Evolutionary conservation across 306 rosid species (phyloP).

Genomic region (Glycine latifolia): DNA sequence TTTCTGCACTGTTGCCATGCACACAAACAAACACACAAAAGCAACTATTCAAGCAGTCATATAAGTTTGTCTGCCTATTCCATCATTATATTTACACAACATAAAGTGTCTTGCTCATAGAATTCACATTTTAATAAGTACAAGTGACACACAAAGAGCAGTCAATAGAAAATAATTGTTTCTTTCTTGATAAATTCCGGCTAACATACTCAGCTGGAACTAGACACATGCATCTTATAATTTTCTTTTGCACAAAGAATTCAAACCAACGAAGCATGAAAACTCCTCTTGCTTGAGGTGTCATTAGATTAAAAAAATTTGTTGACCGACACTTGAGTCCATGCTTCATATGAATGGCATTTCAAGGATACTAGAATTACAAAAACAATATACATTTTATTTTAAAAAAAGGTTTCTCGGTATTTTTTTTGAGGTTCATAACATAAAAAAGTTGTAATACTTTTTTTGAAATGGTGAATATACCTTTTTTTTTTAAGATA

Average conservation of each 20-base stretch:
- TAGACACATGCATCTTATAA: background rate
- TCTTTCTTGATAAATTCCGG: constrained; percentile 2
- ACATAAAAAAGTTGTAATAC: background rate
- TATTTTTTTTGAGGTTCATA: background rate
- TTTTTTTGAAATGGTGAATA: background rate
- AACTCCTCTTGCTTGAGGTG: background rate
- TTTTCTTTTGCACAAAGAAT: background rate
- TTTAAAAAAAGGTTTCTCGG: too few relatives aligned
- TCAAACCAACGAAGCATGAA: too few relatives aligned
- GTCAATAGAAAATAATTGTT: constrained; percentile 16
- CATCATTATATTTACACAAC: constrained; percentile 9
- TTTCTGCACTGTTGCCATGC: background rate
- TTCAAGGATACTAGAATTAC: background rate
- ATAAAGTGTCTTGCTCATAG: background rate
- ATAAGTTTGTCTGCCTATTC: background rate
- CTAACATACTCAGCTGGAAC: constrained; percentile 9
- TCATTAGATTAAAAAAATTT: background rate
- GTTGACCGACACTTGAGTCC: background rate
- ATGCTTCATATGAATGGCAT: background rate
- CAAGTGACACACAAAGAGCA: background rate
- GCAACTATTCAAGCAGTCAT: background rate
- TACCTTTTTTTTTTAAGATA: background rate
- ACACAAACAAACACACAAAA: background rate
- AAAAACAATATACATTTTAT: background rate
- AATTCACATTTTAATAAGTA: constrained; percentile 16